phyloP scores from a whole-genome alignment of 441 rosid species.

The Isatis lusitanica region DNA sequence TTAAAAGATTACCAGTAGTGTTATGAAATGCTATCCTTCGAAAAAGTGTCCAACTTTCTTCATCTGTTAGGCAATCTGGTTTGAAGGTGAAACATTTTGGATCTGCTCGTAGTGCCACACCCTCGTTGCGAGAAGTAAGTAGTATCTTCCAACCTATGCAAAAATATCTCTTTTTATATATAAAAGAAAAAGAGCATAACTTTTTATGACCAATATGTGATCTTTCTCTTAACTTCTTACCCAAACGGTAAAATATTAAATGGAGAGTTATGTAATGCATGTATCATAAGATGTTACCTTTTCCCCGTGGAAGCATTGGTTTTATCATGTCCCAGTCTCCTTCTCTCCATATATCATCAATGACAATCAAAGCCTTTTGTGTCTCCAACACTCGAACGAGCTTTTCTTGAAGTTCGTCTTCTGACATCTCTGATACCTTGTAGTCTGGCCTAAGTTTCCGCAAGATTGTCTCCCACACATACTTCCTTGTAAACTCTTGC shows the following conservation, averaged over 20 bases:
- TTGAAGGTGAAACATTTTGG: background rate
- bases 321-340: background rate
- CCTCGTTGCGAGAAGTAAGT: too few relatives aligned
- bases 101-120: background rate
- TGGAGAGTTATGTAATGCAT: background rate
- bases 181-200: too few relatives aligned
- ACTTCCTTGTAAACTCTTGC: background rate
- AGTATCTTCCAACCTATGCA: too few relatives aligned
- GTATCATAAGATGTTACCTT: background rate
- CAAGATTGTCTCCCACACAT: conserved; percentile 21
- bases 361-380: background rate
- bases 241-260: too few relatives aligned
- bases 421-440: background rate
- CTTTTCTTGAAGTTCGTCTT: background rate
- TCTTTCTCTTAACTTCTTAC: too few relatives aligned
- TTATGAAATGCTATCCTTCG: background rate
- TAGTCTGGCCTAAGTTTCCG: background rate
- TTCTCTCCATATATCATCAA: background rate
- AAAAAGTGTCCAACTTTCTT: background rate
- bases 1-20: too few relatives aligned
- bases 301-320: background rate
- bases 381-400: background rate
- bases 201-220: too few relatives aligned
- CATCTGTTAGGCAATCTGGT: background rate
- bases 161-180: too few relatives aligned